phyloP scores from a whole-genome alignment of 2,329 filamentous ascomycete genomes.

The Neofusicoccum umdonicola region DNA sequence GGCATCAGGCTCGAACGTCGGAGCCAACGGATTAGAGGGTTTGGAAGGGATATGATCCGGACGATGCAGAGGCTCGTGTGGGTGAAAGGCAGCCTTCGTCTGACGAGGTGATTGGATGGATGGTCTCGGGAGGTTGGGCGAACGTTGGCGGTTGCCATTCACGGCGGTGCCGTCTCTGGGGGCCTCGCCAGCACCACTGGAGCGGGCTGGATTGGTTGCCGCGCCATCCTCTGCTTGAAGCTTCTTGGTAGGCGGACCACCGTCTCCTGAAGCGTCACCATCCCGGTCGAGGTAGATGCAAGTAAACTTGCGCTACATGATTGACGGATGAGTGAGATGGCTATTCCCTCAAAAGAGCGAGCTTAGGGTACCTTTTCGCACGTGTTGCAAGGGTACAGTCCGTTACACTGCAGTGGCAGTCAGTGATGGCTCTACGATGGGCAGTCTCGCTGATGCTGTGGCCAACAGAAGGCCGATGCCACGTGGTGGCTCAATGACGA shows the following conservation, averaged over 20 bases:
- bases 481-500: background rate
- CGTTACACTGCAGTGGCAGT: slow-evolving; percentile 53
- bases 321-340: slow-evolving; percentile 5
- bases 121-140: background rate
- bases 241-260: slow-evolving; percentile 35
- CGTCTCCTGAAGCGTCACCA: slow-evolving; percentile 34
- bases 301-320: slow-evolving; percentile 36
- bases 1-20: slow-evolving; percentile 24
- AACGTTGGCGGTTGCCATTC: background rate
- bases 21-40: slow-evolving; percentile 5
- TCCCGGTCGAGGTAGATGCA: slow-evolving; percentile 40
- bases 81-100: background rate
- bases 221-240: slow-evolving; percentile 24
- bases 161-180: background rate
- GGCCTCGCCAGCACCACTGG: background rate
- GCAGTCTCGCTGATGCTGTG: background rate
- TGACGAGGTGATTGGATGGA: background rate
- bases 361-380: slow-evolving; percentile 54
- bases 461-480: background rate
- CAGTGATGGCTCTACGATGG: background rate
- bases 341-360: background rate
- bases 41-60: background rate
- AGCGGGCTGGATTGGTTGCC: background rate
- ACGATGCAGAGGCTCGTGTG: background rate
- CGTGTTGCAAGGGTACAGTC: slow-evolving; percentile 56